phyloP scores from a whole-genome alignment of 805 yeast species.

The Cyberlindnera sargentensis region DNA sequence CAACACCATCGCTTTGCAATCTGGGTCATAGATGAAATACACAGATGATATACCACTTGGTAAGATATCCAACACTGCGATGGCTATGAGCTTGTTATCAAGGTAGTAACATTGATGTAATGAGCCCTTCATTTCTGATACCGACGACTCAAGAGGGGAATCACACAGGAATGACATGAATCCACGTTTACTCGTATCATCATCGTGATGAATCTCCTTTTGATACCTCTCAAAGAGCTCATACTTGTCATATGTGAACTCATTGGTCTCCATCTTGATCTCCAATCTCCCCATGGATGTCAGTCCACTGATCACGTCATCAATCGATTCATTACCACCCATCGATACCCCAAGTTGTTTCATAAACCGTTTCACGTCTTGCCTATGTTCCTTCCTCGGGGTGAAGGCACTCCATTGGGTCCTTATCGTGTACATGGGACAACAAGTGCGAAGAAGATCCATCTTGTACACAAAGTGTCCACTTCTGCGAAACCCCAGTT shows the following conservation, averaged over 20 bases:
- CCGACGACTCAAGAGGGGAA: slow-evolving; percentile 42
- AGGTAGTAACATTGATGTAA: slow-evolving; percentile 74
- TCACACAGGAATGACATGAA: slow-evolving; percentile 66
- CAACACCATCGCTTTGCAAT: slow-evolving; percentile 55
- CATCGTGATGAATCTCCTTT: slow-evolving; percentile 59
- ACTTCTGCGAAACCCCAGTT: slow-evolving; percentile 73
- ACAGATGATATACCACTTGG: slow-evolving; percentile 77
- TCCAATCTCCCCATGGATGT: slow-evolving; percentile 15
- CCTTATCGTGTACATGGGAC: slow-evolving; percentile 73
- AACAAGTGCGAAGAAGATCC: slow-evolving; percentile 67
- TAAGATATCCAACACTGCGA: slow-evolving; percentile 70
- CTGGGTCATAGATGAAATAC: slow-evolving; percentile 86
- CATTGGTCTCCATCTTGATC: slow-evolving; percentile 48
- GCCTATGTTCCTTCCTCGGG: slow-evolving; percentile 59
- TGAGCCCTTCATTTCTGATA: slow-evolving; percentile 40
- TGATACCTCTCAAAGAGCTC: slow-evolving; percentile 64
- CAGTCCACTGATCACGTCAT: not conserved
- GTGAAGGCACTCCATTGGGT: slow-evolving; percentile 41
- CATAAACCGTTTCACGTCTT: slow-evolving; percentile 52
- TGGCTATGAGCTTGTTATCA: slow-evolving; percentile 57
- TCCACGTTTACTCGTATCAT: slow-evolving; percentile 36
- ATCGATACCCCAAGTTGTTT: too few relatives aligned
- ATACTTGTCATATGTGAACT: slow-evolving; percentile 51
- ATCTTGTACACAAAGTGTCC: slow-evolving; percentile 62
- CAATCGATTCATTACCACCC: not conserved